These are phyloP conservation scores for Capsicum rhomboideum DNA, from an alignment of 257 asterid genomes.

Conservation along the genomic window DNA sequence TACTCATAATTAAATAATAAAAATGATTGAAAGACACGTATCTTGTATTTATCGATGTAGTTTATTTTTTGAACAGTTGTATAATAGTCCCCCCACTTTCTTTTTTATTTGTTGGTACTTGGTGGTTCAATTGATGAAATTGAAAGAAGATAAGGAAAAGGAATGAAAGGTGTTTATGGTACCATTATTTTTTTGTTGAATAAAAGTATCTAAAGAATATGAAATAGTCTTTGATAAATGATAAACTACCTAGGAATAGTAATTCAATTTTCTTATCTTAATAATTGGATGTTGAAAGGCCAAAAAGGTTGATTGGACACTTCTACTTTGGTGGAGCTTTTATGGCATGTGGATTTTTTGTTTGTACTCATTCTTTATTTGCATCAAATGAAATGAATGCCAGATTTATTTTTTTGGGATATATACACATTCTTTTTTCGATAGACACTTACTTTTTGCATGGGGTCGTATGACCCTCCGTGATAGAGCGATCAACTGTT, in stretches of 20 bases:
- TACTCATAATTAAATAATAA: neutral
- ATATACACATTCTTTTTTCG: no score
- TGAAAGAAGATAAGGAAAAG: neutral
- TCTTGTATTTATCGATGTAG: neutral
- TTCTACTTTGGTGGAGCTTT: neutral
- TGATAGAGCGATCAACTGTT: no score
- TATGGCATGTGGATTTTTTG: neutral
- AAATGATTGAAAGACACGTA: neutral
- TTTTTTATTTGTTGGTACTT: neutral
- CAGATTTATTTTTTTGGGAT: no score
- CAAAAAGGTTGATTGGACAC: neutral
- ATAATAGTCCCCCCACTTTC: neutral
- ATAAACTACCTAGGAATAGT: neutral
- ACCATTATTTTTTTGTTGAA: neutral
- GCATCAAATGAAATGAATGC: neutral
- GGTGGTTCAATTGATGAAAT: neutral
- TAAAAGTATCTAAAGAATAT: neutral
- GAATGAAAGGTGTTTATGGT: neutral
- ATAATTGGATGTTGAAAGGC: neutral
- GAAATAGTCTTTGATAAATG: neutral
- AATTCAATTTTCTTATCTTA: neutral
- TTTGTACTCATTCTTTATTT: neutral
- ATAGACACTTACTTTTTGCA: no score
- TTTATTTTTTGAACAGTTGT: neutral
- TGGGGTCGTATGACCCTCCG: no score